A percentile compares a stretch with the other conserved stretches of the same genome.
These are phyloP conservation scores for Cylindricascospora bacillispora DNA, from an alignment of 1,139 yeast species.

Conservation along the genomic window DNA sequence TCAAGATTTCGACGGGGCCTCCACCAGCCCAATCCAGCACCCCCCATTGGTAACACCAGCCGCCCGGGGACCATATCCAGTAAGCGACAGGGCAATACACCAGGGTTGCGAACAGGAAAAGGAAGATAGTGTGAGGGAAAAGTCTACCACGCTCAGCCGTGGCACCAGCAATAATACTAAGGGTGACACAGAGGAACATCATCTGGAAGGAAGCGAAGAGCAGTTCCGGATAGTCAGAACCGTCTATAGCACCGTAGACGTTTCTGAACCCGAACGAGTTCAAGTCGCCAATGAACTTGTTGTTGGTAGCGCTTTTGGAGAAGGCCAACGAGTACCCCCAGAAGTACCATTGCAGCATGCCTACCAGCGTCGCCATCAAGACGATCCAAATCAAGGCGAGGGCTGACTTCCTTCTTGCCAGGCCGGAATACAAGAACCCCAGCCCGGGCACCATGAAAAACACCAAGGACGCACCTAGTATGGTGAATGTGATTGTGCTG, in stretches of 20 bases:
- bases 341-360: slow-evolving; percentile 86
- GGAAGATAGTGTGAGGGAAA: slow-evolving; percentile 69
- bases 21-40: slow-evolving; percentile 96
- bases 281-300: slow-evolving; percentile 78
- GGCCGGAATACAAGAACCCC: slow-evolving; percentile 84
- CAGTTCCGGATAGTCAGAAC: slow-evolving; percentile 55
- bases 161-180: slow-evolving; percentile 90
- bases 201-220: slow-evolving; percentile 81
- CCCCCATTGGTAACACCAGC: slow-evolving; percentile 91
- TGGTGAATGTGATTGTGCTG: slow-evolving; percentile 39
- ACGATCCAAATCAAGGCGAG: slow-evolving; percentile 79
- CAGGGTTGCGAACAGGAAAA: slow-evolving; percentile 79
- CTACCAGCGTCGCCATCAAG: slow-evolving; percentile 65
- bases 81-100: slow-evolving; percentile 89
- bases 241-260: slow-evolving; percentile 39
- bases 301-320: slow-evolving; percentile 50
- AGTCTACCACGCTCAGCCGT: slow-evolving; percentile 89
- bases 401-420: slow-evolving; percentile 86
- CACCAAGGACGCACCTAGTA: slow-evolving; percentile 56
- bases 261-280: slow-evolving; percentile 70
- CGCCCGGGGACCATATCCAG: slow-evolving; percentile 89
- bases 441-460: slow-evolving; percentile 92
- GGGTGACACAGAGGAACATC: slow-evolving; percentile 81
- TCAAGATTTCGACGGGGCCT: slow-evolving; percentile 88
- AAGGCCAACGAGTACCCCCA: slow-evolving; percentile 96